phyloP scores from a whole-genome alignment of 2,329 filamentous ascomycete genomes.

The Mollisia scopiformis region DNA sequence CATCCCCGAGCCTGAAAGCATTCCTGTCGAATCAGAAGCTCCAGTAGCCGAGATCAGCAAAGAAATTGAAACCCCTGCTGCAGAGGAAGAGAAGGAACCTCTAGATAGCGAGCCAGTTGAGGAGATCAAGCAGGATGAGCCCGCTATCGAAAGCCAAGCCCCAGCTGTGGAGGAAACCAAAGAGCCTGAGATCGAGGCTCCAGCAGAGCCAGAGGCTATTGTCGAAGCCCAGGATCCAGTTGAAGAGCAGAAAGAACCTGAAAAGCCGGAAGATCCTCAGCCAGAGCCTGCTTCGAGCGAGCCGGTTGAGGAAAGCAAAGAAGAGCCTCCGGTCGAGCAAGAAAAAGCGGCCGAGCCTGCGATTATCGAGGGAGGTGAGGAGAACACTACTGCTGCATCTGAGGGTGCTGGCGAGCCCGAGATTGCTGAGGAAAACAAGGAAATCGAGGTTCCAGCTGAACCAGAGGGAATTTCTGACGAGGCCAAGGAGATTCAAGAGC shows the following conservation, averaged over 20 bases:
- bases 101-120: no score
- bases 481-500: background rate
- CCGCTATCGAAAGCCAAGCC: no score
- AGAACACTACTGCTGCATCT: no score
- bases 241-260: background rate
- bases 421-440: conserved; percentile 1
- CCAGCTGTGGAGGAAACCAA: no score
- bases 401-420: background rate
- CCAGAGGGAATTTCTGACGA: background rate
- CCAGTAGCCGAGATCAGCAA: no score
- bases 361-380: no score
- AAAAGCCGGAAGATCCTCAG: background rate
- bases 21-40: background rate
- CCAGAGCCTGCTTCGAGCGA: background rate
- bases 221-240: background rate
- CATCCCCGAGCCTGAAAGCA: background rate
- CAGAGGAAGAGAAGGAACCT: no score
- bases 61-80: background rate
- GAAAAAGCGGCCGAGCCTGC: no score
- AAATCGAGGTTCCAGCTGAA: background rate
- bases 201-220: background rate
- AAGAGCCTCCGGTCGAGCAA: background rate
- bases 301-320: background rate
- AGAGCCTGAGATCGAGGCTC: no score
- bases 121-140: no score